Conservation (phyloP, 108 stramenopile genomes). For the Fistulifera solaris region DNA sequence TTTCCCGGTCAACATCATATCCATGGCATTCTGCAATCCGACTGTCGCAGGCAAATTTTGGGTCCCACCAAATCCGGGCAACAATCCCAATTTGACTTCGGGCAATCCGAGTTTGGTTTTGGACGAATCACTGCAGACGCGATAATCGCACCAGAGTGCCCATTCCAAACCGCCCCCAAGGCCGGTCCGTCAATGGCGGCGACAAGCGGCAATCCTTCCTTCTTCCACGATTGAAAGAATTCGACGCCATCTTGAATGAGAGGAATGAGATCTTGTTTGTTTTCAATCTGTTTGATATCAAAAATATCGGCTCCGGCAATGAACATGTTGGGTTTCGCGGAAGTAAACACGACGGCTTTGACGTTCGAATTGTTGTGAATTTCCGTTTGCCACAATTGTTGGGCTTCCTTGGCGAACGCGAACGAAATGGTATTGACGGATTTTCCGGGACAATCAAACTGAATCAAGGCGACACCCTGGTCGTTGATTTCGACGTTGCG, state of each 20-base stretch:
- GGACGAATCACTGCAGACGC: conserved; percentile 83
- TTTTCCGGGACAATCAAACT: conserved; percentile 86
- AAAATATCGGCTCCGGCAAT: conserved; percentile 99
- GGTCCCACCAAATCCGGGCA: conserved; percentile 98
- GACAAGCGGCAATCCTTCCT: conserved; percentile 83
- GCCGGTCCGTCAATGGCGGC: conserved; percentile 95
- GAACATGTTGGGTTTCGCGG: conserved; percentile 92
- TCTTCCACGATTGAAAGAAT: conserved; percentile 70
- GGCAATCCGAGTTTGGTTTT: conserved; percentile 95
- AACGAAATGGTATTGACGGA: conserved; percentile 92
- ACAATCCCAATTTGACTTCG: conserved; percentile 95
- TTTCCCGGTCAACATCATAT: conserved; percentile 96
- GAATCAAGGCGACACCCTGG: conserved; percentile 79
- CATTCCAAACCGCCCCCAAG: conserved; percentile 99
- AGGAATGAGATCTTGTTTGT: conserved; percentile 70
- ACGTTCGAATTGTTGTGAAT: conserved; percentile 51
- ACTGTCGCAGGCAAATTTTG: conserved; percentile 90
- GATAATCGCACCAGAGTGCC: conserved; percentile 98
- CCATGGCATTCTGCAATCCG: conserved; percentile 88
- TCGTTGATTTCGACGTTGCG: conserved; percentile 71
- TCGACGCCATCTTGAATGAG: conserved; percentile 75
- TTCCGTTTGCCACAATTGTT: conserved; percentile 69
- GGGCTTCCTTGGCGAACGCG: conserved; percentile 77
- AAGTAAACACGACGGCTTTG: conserved; percentile 93
- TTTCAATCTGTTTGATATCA: conserved; percentile 71